Base-by-base conservation (phyloP, 768 basidiomycete species). In the Gelatoporia subvermispora region DNA sequence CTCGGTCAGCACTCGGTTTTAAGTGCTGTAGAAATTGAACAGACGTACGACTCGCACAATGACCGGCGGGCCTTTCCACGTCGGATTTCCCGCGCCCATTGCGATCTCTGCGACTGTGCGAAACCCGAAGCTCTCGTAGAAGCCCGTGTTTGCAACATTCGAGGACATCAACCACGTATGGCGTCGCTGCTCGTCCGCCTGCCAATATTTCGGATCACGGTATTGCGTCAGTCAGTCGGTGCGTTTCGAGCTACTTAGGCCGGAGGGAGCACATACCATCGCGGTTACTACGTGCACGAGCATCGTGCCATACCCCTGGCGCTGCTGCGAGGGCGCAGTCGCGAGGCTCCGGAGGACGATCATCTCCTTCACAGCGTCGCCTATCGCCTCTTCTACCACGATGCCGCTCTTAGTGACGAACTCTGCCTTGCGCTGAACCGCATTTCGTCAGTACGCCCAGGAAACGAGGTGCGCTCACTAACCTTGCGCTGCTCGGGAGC, bases 271-370 rank as follows among this genome's bases (percentile, higher is more conserved):
- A 17, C 39, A 4, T n/a, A 43, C 48, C 48, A n/a, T 24, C 8
- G 35, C 48, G 16, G 28, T 34, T 1, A 49, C 41, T 0, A 24
- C 10, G 1, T 4, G 13, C 31, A 49, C 42, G 8, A 49, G 48
- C 10, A 24, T 24, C 7, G 42, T 44, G 1, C 42, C 48, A 22
- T 49, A 49, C 1, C 42, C 48, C 10, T 23, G 41, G 3, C 48
- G 42, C 23, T 49, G 48, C 25, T 43, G 43, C 9, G 15, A 20
- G 34, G 48, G 48, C 2, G 16, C 18, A 21, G 48, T 49, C 3
- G 48, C 41, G 4, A 49, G 36, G 17, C 21, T 24, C 10, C 25
- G 3, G 17, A 49, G 8, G 16, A 22, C 36, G 3, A 43, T 3
- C 48, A 49, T 44, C 3, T 49, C 17, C n/a, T 43, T 21, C 13